Evolutionary conservation across 176 grass and related monocot species (phyloP).

Genomic region (Eragrostis nindensis): DNA sequence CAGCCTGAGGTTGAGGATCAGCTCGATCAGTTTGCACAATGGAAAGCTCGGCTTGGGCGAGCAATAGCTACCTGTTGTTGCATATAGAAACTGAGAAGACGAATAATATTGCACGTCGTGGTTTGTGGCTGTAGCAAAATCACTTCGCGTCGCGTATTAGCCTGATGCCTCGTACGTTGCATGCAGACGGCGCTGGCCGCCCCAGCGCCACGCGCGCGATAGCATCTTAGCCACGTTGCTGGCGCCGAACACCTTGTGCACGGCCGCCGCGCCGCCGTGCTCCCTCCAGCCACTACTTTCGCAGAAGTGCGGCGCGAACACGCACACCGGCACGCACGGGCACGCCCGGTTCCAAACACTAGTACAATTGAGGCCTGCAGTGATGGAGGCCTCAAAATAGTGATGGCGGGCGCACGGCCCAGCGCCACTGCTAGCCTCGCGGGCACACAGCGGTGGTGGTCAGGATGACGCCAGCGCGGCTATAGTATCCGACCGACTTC

Average conservation of each 20-base stretch:
- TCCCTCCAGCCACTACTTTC: slow-evolving; percentile 29
- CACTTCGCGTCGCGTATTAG: neutral
- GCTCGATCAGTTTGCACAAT: slow-evolving; percentile 52
- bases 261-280: slow-evolving; percentile 40
- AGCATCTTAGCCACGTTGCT: slow-evolving; percentile 89
- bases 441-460: no score
- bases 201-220: slow-evolving; percentile 49
- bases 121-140: neutral
- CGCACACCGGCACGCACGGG: slow-evolving; percentile 61
- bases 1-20: slow-evolving; percentile 63
- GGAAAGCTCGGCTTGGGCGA: slow-evolving; percentile 69
- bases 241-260: slow-evolving; percentile 83
- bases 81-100: neutral
- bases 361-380: no score
- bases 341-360: no score
- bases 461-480: no score
- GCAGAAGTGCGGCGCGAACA: slow-evolving; percentile 79
- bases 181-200: slow-evolving; percentile 64
- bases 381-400: no score
- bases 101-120: neutral
- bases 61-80: slow-evolving; percentile 49
- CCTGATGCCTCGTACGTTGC: slow-evolving; percentile 92
- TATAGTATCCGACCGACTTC: no score
- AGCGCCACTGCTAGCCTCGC: no score
- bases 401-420: no score